Percentiles rank a stretch among this genome's conserved stretches.
phyloP scores from a whole-genome alignment of 2,329 filamentous ascomycete species.

The Diaporthe eres region DNA sequence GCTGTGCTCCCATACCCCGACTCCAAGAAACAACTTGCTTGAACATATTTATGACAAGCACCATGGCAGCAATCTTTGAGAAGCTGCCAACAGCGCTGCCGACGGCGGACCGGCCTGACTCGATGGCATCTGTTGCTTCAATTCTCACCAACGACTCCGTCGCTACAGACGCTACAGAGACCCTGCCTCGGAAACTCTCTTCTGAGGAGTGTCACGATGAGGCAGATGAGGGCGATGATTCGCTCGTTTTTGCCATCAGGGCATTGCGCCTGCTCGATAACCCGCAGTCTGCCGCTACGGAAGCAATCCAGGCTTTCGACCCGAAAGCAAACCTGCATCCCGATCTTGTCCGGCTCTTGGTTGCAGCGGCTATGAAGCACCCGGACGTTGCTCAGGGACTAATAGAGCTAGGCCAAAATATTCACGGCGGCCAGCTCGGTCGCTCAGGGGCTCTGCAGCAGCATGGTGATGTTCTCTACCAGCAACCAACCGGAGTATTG shows the following conservation, averaged over 20 bases:
- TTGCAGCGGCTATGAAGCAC: slow-evolving; percentile 33
- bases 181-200: slow-evolving; percentile 5
- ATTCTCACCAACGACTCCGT: slow-evolving; percentile 34
- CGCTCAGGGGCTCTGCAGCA: slow-evolving; percentile 25
- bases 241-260: slow-evolving; percentile 32
- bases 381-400: slow-evolving; percentile 34
- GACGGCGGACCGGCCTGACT: slow-evolving; percentile 28
- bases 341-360: slow-evolving; percentile 34
- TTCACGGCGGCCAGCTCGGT: slow-evolving; percentile 12
- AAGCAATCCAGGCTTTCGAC: slow-evolving; percentile 38
- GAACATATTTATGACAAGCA: slow-evolving; percentile 23
- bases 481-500: slow-evolving; percentile 27
- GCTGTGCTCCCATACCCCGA: slow-evolving; percentile 5
- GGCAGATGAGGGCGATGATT: slow-evolving; percentile 31
- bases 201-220: slow-evolving; percentile 31
- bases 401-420: slow-evolving; percentile 30
- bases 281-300: slow-evolving; percentile 33
- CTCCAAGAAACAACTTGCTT: background rate
- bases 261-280: slow-evolving; percentile 35
- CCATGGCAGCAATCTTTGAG: slow-evolving; percentile 33
- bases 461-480: background rate
- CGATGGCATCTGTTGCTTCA: slow-evolving; percentile 30
- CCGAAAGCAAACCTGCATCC: slow-evolving; percentile 31
- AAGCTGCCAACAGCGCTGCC: slow-evolving; percentile 32
- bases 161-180: slow-evolving; percentile 26